Base-by-base conservation (phyloP, 495 filamentous ascomycete genomes). In the Hypomontagnella submonticulosa region DNA sequence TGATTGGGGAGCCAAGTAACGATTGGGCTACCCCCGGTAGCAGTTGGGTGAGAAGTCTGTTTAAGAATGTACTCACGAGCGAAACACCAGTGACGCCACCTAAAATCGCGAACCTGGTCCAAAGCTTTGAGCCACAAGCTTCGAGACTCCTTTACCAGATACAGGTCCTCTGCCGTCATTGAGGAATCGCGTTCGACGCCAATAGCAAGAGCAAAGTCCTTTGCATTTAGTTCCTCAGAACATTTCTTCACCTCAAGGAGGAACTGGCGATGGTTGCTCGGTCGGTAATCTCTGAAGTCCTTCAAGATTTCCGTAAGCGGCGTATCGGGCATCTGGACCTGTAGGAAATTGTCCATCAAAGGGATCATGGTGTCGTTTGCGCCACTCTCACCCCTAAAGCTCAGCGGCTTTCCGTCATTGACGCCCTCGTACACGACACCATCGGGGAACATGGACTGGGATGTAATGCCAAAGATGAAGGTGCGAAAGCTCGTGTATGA, bases 61-160 rank as follows among this genome's bases (percentile, higher is more conserved):
- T 91, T 91, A 54, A 97, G 84, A 60, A 97, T 96, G 66, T 97
- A 97, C 81, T 97, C 93, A 16, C 92, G 80, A n/a, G 92, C 92
- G 68, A 97, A 96, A 62, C 92, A 87, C 93, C 93, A 97, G 70
- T 96, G 93, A 3, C 93, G 83, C 93, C 93, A 97, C 59, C 93
- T 80, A 79, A 96, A 97, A 69, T 93, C 91, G 50, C 93, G 87
- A 9, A 97, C 90, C 73, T 96, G 89, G 73, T 97, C 87, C 16
- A 96, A 75, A 0, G 86, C 81, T 66, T 83, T 80, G 4, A 97
- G 81, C 76, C 93, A 95, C 2, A 92, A 80, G 4, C 72, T 42
- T 4, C 76, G 65, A 0, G 74, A 75, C 62, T 88, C 84, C 57
- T 63, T 68, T 37, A 75, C 53, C 10, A 69, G 51, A 12, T 57